Percentiles rank a stretch among this genome's conserved stretches.
Conservation (phyloP, 2,329 filamentous ascomycete species). For the Diaporthe helianthi region DNA sequence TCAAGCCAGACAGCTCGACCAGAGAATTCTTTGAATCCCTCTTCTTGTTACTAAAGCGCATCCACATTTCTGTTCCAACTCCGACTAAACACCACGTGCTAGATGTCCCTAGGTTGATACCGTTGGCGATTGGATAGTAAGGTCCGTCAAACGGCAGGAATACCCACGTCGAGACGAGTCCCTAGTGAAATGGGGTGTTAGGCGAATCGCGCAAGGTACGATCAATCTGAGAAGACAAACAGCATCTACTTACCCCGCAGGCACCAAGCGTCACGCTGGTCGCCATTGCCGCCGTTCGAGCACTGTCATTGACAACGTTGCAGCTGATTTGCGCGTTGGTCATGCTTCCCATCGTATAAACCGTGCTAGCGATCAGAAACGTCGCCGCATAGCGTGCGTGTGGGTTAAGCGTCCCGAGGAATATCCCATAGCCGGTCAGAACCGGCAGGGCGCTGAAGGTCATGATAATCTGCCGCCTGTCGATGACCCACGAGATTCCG, state of each 20-base stretch:
- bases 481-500: slow-evolving; percentile 64
- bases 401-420: slow-evolving; percentile 60
- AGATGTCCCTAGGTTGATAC: slow-evolving; percentile 70
- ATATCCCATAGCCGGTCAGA: slow-evolving; percentile 74
- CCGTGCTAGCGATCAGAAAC: slow-evolving; percentile 69
- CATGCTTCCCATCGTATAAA: slow-evolving; percentile 68
- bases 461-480: slow-evolving; percentile 66
- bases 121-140: slow-evolving; percentile 73
- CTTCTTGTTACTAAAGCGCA: slow-evolving; percentile 65
- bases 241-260: background rate
- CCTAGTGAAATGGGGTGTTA: slow-evolving; percentile 26
- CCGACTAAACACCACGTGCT: slow-evolving; percentile 60
- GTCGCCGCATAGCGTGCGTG: slow-evolving; percentile 70
- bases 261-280: slow-evolving; percentile 35
- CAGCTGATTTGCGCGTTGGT: slow-evolving; percentile 71
- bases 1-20: slow-evolving; percentile 62
- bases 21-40: slow-evolving; percentile 63
- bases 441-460: slow-evolving; percentile 64
- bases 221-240: background rate
- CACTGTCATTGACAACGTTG: slow-evolving; percentile 74
- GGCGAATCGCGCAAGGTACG: background rate
- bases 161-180: slow-evolving; percentile 65
- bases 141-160: slow-evolving; percentile 69
- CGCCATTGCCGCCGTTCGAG: slow-evolving; percentile 53
- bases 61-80: slow-evolving; percentile 62